Base-by-base conservation (phyloP, 345 rosid species). In the Tarenaya hassleriana region DNA sequence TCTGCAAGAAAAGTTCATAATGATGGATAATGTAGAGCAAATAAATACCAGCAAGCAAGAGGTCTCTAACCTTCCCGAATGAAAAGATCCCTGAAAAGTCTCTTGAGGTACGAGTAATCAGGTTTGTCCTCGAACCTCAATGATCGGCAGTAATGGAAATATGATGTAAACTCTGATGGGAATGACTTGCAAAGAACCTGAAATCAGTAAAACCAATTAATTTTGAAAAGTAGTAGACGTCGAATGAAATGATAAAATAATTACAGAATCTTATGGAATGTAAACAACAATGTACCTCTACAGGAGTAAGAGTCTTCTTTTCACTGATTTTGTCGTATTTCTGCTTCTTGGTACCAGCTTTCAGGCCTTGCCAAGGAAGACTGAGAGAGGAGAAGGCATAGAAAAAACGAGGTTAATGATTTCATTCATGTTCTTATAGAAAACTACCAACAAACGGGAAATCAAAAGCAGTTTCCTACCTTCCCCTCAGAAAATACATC, bases 311-410 rank as follows among this genome's bases (percentile, higher is more conserved):
- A 78, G 77, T 84, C 81, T 91, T 84, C 74, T 80, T 91, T 60
- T 86, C 94, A 55, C 95, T 83, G 51, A 89, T 86, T 70, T 79
- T 89, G 52, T 86, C 95, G 63, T 91, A 87, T 69, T 91, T 91
- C 74, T 91, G 98, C 75, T 91, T 91, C 72, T 91, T 87, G 45
- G 84, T 91, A 56, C 95, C 95, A 41, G 87, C 98, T 72, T 78
- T 91, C 50, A 91, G 41, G 50, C 96, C 95, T 73, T 91, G 98
- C 92, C 98, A 91, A 17, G 96, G 98, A 67, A 91, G 83, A 69
- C 98, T 90, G 76, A 56, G 56, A 60, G 40, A 58, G 27, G 37
- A 37, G 49, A 34, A 51, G 46, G 39, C 20, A 4, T 1, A 39
- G 16, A 20, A 32, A 43, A 11, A 39, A 55, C 14, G n/a, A 13